Base-by-base conservation (phyloP, 2,329 filamentous ascomycete species). In the Diaporthe sp. region DNA sequence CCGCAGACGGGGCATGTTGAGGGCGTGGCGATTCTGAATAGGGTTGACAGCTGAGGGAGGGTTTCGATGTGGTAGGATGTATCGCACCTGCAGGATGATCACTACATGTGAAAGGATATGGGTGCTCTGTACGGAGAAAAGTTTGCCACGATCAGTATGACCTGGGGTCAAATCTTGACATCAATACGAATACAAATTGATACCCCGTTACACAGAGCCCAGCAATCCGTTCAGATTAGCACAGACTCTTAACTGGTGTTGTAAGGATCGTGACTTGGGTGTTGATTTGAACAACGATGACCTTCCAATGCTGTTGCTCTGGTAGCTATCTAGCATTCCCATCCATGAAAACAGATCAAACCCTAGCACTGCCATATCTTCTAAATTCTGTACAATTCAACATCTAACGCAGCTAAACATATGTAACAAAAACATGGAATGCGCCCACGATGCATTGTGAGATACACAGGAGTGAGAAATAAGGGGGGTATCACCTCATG, bases 1-100 rank as follows among this genome's bases (percentile, higher is more conserved):
- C 97, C 97, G 17, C 96, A 98, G 84, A 93, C 92, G 27, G 88
- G 89, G 1, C 92, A 94, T 79, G 92, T 93, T 0, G 92, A 94
- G 81, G 91, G 92, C 59, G 91, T 93, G 53, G 91, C 90, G 6
- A 88, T 93, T 44, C 81, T 93, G 78, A 92, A 90, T 77, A 84
- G 90, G 76, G 86, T 90, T 19, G 89, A 90, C 39, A 32, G 30
- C 50, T 68, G 53, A 74, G 61, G 30, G 2, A 10, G 51, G 44
- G 10, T 9, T 19, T 39, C 4, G 6, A 15, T 27, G 35, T 30
- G 15, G 25, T 35, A 22, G 25, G 13, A n/a, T 25, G 27, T 19
- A n/a, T n/a, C n/a, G n/a, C n/a, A n/a, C n/a, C 30, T 13, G 32
- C 15, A 10, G 32, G 30, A 17, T 17, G 30, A 32, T 27, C 13